Conservation (phyloP, 1,284 basidiomycete genomes). For the Boletus semigastroideus region DNA sequence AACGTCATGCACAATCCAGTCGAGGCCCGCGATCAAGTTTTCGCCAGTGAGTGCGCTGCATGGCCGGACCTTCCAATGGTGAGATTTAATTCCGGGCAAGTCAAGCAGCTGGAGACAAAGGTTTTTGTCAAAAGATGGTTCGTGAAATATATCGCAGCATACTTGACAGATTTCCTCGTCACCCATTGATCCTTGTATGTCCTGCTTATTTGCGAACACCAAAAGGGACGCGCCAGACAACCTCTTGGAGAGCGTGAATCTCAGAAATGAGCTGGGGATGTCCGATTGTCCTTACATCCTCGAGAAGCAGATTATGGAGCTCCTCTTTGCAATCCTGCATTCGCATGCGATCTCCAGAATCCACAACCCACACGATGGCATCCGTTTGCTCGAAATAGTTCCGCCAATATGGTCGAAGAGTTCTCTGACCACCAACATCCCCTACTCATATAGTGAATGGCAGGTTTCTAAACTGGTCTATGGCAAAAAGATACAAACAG, state of each 20-base stretch:
- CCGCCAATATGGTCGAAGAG: conserved; percentile 95
- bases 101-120: conserved; percentile 62
- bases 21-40: conserved; percentile 82
- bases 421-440: conserved; percentile 98
- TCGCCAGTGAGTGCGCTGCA: conserved; percentile 92
- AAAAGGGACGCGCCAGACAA: conserved; percentile 92
- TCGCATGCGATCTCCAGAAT: conserved; percentile 87
- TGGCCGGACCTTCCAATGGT: conserved; percentile 88
- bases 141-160: conserved; percentile 32
- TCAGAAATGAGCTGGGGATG: conserved; percentile 12
- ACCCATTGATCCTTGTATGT: conserved; percentile 85
- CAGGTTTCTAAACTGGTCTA: conserved; percentile 4
- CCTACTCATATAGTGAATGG: conserved; percentile 47
- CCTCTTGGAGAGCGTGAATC: conserved; percentile 51
- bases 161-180: conserved; percentile 83
- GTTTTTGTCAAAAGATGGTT: conserved; percentile 9
- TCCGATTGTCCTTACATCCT: conserved; percentile 70
- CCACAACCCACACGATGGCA: conserved; percentile 98
- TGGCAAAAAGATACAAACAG: conserved; percentile 55
- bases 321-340: conserved; percentile 90
- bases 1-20: conserved; percentile 95
- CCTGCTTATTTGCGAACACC: conserved; percentile 99
- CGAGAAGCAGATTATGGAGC: conserved; percentile 80
- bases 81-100: conserved; percentile 75
- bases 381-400: conserved; percentile 99